phyloP scores from a whole-genome alignment of 176 grass and related monocot species.

The Carex cristatella region DNA sequence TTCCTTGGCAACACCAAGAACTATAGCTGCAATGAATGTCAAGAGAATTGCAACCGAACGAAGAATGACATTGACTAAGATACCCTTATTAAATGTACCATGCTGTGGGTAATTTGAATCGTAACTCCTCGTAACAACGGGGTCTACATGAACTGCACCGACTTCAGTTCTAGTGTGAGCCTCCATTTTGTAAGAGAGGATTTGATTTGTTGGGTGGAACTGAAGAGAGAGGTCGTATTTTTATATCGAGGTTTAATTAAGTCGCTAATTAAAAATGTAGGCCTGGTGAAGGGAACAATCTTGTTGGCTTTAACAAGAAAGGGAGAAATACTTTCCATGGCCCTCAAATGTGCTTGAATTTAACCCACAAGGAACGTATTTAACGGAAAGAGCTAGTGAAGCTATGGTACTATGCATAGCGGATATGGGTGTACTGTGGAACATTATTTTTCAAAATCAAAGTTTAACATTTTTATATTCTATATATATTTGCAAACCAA shows the following conservation, averaged over 20 bases:
- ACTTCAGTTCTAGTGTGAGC: neutral
- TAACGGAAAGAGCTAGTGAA: neutral
- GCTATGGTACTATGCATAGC: no score
- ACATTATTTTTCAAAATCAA: no score
- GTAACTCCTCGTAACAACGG: neutral
- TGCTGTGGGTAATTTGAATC: neutral
- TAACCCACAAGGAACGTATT: neutral
- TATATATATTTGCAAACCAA: no score
- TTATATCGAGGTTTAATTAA: neutral
- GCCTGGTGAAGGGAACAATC: neutral
- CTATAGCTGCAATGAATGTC: neutral
- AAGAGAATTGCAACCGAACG: neutral
- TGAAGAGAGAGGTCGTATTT: neutral
- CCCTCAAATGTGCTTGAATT: neutral
- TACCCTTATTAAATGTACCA: neutral
- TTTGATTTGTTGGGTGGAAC: neutral
- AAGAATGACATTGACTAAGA: neutral
- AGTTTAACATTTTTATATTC: no score
- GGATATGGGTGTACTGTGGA: no score
- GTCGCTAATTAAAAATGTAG: neutral
- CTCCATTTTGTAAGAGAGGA: neutral
- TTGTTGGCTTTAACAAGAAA: neutral
- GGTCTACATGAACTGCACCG: neutral
- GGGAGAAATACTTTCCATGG: neutral
- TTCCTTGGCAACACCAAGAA: constrained; percentile 1